Conservation (phyloP, 2,329 filamentous ascomycete species). For the Gyromitra esculenta region DNA sequence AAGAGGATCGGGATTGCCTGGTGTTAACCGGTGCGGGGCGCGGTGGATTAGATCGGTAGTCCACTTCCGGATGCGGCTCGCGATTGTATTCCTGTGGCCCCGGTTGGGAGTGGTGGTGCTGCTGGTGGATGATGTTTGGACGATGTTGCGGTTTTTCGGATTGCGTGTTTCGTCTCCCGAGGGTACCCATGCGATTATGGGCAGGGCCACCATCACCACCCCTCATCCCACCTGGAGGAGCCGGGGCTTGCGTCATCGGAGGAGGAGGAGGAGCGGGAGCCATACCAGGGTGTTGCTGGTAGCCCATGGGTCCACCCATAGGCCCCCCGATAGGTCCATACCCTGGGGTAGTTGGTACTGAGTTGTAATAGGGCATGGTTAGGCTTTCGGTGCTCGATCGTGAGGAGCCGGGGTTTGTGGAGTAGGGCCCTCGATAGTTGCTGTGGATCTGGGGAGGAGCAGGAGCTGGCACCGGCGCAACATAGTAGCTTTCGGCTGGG, state of each 20-base stretch:
- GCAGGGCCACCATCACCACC: conserved; percentile 44
- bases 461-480: conserved; percentile 35
- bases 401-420: conserved; percentile 49
- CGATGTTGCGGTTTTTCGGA: conserved; percentile 29
- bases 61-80: conserved; percentile 34
- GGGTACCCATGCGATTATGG: conserved; percentile 22
- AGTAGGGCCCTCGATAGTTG: conserved; percentile 39
- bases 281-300: conserved; percentile 19
- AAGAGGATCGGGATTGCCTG: conserved; percentile 44
- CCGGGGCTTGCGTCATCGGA: conserved; percentile 32
- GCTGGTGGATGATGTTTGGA: conserved; percentile 54
- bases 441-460: conserved; percentile 44
- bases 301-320: conserved; percentile 25
- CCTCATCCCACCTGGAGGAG: conserved; percentile 47
- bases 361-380: conserved; percentile 18
- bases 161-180: conserved; percentile 41
- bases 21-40: conserved; percentile 24
- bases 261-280: conserved; percentile 32
- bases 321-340: conserved; percentile 28
- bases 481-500: conserved; percentile 28
- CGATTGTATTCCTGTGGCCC: conserved; percentile 20
- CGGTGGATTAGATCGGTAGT: conserved; percentile 41
- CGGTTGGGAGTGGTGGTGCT: conserved; percentile 41
- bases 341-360: conserved; percentile 31
- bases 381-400: conserved; percentile 49